phyloP scores from a whole-genome alignment of 768 basidiomycete species.

The Nevesoporus exiguus region DNA sequence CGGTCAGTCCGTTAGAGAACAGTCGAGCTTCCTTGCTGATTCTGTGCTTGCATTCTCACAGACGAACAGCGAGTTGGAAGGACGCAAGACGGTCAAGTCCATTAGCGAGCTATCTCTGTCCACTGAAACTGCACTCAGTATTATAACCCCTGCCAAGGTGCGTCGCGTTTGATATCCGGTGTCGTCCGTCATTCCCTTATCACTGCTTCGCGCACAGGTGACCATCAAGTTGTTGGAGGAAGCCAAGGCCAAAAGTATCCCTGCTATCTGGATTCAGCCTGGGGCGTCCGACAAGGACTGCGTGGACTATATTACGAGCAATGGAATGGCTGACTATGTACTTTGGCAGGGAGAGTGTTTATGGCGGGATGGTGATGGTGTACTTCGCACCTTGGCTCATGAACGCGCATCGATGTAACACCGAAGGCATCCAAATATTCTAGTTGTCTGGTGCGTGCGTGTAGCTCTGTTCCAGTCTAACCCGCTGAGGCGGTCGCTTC shows the following conservation, averaged over 20 bases:
- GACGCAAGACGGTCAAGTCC: constrained; percentile 50
- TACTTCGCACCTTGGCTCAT: constrained; percentile 29
- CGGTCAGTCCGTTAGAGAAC: constrained; percentile 40
- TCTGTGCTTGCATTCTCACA: constrained; percentile 25
- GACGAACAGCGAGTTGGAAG: constrained; percentile 72
- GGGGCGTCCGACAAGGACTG: constrained; percentile 75
- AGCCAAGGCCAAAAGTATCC: constrained; percentile 67
- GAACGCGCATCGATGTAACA: constrained; percentile 24
- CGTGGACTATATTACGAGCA: constrained; percentile 59
- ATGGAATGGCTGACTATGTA: constrained; percentile 61
- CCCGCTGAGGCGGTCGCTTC: not conserved
- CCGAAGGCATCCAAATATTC: not conserved
- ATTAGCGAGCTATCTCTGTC: constrained; percentile 59
- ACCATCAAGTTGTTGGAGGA: constrained; percentile 65
- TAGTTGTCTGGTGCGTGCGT: not conserved
- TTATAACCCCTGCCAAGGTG: constrained; percentile 77
- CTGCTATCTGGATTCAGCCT: constrained; percentile 85
- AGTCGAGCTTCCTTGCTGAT: not conserved
- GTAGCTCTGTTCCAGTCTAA: not conserved
- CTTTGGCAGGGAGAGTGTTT: constrained; percentile 83
- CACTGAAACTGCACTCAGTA: constrained; percentile 65
- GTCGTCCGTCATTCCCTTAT: not conserved
- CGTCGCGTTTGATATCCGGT: not conserved
- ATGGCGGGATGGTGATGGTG: constrained; percentile 68
- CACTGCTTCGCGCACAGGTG: constrained; percentile 42